These are phyloP conservation scores for Suillus ampliporus DNA, from an alignment of 768 basidiomycete genomes.

Conservation along the genomic window DNA sequence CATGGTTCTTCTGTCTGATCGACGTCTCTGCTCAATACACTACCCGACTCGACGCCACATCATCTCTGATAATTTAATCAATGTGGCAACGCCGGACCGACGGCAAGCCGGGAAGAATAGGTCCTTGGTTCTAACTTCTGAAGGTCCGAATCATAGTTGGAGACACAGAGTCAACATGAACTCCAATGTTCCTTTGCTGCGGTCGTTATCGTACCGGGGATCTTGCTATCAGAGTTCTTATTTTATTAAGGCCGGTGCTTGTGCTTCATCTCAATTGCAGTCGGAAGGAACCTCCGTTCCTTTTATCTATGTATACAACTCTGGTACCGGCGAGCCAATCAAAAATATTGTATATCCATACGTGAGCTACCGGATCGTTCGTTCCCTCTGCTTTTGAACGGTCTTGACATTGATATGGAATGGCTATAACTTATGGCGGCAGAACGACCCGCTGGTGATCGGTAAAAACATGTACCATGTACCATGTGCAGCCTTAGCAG, in stretches of 20 bases:
- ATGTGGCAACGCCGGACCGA: background rate
- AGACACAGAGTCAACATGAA: background rate
- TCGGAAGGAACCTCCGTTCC: background rate
- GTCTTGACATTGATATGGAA: background rate
- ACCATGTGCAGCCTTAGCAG: constrained; percentile 49
- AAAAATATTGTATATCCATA: background rate
- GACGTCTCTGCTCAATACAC: background rate
- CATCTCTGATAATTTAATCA: background rate
- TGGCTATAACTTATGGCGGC: background rate
- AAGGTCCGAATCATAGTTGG: background rate
- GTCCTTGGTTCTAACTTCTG: too few species aligned
- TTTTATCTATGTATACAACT: background rate
- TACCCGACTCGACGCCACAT: background rate
- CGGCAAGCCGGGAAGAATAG: background rate
- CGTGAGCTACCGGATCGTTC: background rate
- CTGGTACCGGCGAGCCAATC: background rate
- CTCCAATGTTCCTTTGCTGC: background rate
- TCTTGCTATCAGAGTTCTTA: background rate
- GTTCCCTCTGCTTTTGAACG: background rate
- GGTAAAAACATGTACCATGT: constrained; percentile 26
- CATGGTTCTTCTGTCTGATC: background rate
- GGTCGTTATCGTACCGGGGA: background rate
- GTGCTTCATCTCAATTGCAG: background rate
- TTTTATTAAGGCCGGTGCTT: background rate
- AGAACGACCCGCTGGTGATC: constrained; percentile 8